These are phyloP conservation scores for Leptomonas pyrrhocoris DNA, from an alignment of 208 protist species.

Conservation along the genomic window DNA sequence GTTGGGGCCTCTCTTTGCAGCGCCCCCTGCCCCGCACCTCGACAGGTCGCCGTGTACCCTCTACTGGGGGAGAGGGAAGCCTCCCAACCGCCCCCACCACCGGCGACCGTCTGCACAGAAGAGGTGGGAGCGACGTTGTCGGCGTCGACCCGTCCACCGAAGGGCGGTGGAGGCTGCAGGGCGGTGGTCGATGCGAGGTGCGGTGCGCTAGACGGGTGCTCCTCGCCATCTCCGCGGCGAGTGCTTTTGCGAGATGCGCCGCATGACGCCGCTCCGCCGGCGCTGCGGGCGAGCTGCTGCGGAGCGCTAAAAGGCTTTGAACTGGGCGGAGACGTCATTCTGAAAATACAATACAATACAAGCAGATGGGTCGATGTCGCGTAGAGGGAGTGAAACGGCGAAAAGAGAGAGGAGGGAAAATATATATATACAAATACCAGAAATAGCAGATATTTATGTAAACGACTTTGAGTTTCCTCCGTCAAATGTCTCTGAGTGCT, in stretches of 20 bases:
- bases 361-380: too few relatives aligned
- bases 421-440: too few relatives aligned
- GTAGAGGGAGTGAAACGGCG: too few relatives aligned
- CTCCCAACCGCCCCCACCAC: neutral
- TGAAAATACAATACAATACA: too few relatives aligned
- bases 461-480: too few relatives aligned
- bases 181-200: neutral
- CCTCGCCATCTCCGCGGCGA: constrained; percentile 4
- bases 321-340: neutral
- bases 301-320: neutral
- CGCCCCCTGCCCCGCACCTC: neutral
- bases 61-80: constrained; percentile 23
- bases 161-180: neutral
- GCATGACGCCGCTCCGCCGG: neutral
- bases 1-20: neutral
- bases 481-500: too few relatives aligned
- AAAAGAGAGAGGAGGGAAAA: too few relatives aligned
- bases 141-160: neutral
- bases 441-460: too few relatives aligned
- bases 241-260: constrained; percentile 11
- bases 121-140: neutral
- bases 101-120: neutral
- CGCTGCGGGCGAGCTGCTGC: neutral
- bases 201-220: neutral
- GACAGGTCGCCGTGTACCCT: constrained; percentile 16